phyloP scores from a whole-genome alignment of 2,329 filamentous ascomycete genomes.

The Juglanconis oblonga region DNA sequence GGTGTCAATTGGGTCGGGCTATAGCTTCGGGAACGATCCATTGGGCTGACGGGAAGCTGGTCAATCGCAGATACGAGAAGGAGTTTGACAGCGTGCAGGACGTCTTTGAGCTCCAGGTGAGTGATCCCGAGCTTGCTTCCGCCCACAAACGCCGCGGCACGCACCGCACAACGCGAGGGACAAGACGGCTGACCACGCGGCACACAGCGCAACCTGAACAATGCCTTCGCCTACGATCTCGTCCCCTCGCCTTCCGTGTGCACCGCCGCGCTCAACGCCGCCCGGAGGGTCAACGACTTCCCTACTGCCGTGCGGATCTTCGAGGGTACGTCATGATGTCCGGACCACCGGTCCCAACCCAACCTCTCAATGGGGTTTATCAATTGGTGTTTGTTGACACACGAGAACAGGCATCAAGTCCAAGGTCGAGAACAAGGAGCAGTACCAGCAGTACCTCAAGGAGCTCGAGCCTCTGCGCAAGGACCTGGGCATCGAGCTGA shows the following conservation, averaged over 20 bases:
- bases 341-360: too few relatives aligned
- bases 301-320: slow-evolving; percentile 98
- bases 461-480: slow-evolving; percentile 90
- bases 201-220: slow-evolving; percentile 81
- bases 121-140: slow-evolving; percentile 26
- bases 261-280: slow-evolving; percentile 86
- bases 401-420: slow-evolving; percentile 78
- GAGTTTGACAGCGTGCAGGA: slow-evolving; percentile 97
- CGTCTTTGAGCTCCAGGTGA: slow-evolving; percentile 99
- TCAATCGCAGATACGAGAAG: slow-evolving; percentile 83
- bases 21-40: slow-evolving; percentile 23
- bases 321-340: slow-evolving; percentile 64
- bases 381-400: too few relatives aligned
- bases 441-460: slow-evolving; percentile 94
- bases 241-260: slow-evolving; percentile 92
- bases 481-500: slow-evolving; percentile 87
- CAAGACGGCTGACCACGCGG: slow-evolving; percentile 16
- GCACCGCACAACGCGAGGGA: slow-evolving; percentile 7
- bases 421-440: slow-evolving; percentile 97
- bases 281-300: slow-evolving; percentile 95
- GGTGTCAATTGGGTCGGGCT: slow-evolving; percentile 14
- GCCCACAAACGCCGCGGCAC: neutral
- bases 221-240: slow-evolving; percentile 99
- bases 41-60: slow-evolving; percentile 34
- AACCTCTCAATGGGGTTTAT: too few relatives aligned